These are phyloP conservation scores for Pseudopithomyces maydicus DNA, from an alignment of 2,329 filamentous ascomycete species.

Conservation along the genomic window DNA sequence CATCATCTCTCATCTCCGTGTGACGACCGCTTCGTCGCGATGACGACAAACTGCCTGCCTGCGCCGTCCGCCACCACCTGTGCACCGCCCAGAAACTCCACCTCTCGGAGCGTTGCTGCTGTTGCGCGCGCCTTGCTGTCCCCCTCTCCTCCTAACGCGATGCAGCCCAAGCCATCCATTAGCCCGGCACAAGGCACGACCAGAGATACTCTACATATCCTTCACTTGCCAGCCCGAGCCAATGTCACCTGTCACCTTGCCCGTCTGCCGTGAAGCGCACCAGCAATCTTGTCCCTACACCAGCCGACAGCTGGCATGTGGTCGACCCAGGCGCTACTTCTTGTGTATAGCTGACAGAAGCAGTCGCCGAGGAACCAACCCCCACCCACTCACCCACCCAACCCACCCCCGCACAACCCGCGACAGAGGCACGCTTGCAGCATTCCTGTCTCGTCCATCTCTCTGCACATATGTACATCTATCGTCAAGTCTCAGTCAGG, in stretches of 20 bases:
- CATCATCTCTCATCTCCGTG: constrained; percentile 8
- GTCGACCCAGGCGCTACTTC: background rate
- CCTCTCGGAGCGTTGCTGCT: constrained; percentile 11
- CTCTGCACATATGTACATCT: background rate
- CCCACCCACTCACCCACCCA: no score
- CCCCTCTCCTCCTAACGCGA: background rate
- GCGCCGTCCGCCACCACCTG: background rate
- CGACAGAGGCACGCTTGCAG: constrained; percentile 10
- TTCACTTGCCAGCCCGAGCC: background rate
- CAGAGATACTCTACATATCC: background rate
- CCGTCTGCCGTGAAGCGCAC: background rate
- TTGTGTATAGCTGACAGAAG: background rate
- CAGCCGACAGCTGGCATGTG: background rate
- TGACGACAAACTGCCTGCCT: constrained; percentile 4
- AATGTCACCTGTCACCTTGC: constrained; percentile 8
- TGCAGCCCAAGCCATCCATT: constrained; percentile 10
- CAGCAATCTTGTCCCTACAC: background rate
- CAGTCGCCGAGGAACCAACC: no score
- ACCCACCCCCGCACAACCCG: constrained; percentile 7
- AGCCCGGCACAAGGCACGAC: constrained; percentile 2
- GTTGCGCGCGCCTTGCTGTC: background rate
- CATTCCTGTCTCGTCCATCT: background rate
- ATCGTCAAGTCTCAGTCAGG: background rate
- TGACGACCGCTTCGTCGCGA: background rate
- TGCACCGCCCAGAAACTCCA: constrained; percentile 10